Evolutionary conservation across 2,329 filamentous ascomycete genomes (phyloP).

Genomic region (Blastomyces gilchristii): DNA sequence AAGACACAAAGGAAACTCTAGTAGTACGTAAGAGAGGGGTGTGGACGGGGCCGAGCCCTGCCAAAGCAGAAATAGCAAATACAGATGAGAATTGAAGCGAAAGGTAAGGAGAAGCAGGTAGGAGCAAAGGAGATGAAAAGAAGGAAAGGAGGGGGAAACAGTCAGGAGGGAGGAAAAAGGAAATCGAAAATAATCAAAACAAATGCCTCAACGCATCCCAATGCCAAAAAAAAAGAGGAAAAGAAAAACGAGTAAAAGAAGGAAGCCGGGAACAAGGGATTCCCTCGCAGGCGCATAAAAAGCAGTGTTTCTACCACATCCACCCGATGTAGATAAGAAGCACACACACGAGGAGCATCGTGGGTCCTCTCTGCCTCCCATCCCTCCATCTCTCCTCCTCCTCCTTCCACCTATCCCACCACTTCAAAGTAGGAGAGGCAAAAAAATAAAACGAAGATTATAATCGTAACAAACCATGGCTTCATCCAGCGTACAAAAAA

Average conservation of each 20-base stretch:
- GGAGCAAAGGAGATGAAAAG: neutral
- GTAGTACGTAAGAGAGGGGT: neutral
- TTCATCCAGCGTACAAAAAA: slow-evolving; percentile 11
- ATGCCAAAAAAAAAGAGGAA: slow-evolving; percentile 17
- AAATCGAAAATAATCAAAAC: slow-evolving; percentile 10
- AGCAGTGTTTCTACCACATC: no score
- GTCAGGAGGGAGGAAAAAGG: neutral
- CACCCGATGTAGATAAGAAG: neutral
- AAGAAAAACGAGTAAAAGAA: slow-evolving; percentile 9
- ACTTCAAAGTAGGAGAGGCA: neutral
- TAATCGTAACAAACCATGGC: slow-evolving; percentile 10
- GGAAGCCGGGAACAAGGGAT: slow-evolving; percentile 1
- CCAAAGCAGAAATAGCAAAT: neutral
- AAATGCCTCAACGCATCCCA: slow-evolving; percentile 19
- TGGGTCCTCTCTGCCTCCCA: neutral
- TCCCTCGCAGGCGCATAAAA: neutral
- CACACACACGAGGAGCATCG: neutral
- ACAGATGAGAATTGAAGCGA: neutral
- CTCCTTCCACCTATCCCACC: neutral
- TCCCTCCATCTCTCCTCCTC: neutral
- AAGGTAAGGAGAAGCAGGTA: neutral
- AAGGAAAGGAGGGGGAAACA: neutral
- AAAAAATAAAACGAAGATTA: slow-evolving; percentile 2
- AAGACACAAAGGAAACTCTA: neutral
- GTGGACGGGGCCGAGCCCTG: neutral